These are phyloP conservation scores for Eragrostis tef DNA, from an alignment of 202 grass and related monocot species.

Conservation along the genomic window DNA sequence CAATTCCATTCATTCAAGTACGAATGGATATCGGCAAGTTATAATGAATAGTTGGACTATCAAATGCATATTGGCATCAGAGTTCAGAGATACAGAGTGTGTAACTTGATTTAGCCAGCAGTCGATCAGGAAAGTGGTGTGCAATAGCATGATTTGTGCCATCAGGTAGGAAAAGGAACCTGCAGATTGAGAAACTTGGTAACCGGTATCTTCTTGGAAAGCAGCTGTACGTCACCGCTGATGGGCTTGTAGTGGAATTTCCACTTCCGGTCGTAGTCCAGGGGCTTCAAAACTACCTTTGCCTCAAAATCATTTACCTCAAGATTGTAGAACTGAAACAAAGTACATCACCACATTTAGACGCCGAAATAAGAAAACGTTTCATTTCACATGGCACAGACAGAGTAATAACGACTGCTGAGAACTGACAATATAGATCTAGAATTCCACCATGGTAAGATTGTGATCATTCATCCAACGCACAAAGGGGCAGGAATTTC, in stretches of 20 bases:
- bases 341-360: conserved; percentile 15
- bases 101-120: not conserved
- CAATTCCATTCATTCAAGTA: not conserved
- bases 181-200: conserved; percentile 91
- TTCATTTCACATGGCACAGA: not conserved
- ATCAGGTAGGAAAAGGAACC: conserved; percentile 45
- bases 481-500: not conserved
- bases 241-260: conserved; percentile 82
- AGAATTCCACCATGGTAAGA: not conserved
- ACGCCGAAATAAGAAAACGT: conserved; percentile 8
- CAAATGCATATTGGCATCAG: not conserved
- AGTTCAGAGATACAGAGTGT: not conserved
- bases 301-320: conserved; percentile 80
- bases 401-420: not conserved
- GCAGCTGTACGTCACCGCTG: conserved; percentile 75
- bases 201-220: conserved; percentile 96
- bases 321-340: conserved; percentile 80
- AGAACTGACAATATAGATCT: not conserved
- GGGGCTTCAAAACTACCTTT: conserved; percentile 84
- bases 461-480: not conserved
- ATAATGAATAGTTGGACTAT: conserved; percentile 4
- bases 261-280: conserved; percentile 68
- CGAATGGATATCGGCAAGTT: not conserved
- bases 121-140: not conserved
- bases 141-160: not conserved